Evolutionary conservation across 768 basidiomycete genomes (phyloP), one percentile per base, ranked within the genome.

Genomic region (Sutorius australiensis): DNA sequence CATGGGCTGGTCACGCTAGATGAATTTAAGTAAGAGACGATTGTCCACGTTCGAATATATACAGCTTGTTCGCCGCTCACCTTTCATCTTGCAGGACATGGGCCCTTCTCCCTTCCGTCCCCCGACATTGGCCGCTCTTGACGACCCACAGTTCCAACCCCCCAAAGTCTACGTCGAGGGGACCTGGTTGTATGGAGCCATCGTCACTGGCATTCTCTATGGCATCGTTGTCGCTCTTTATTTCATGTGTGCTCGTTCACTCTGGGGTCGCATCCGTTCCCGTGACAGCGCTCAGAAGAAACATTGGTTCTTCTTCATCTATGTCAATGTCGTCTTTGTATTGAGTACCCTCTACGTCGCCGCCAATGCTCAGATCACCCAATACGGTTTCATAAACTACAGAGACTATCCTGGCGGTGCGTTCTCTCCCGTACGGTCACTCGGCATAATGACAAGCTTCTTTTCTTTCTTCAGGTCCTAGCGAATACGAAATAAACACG

Each of bases 371-470:
- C 46, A 56, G 11, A 66, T 67, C 38, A 69, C 64, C 39, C 65
- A 71, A 24, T 40, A 67, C 8, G 65, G 59, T 13, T 69, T 71
- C 53, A 62, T 69, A 47, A 58, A 65, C 27, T 17, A 71, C 31
- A 67, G 69, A 27, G 50, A 71, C 24, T 71, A 66, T 38, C 67
- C 69, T 1, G 69, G 65, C 19, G 68, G 67, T 68, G 17, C 41
- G 60, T 52, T 12, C 12, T 17, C 8, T 33, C 10, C 17, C 34
- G 7, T 36, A 30, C 21, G 24, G 24, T 27, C 41, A 3, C n/a
- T 33, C 5, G 34, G 16, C 27, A 33, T 12, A 5, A 17, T 19
- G 7, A 5, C 13, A 24, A 24, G 10, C 30, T 14, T 21, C 1
- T 13, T 9, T 24, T 31, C 21, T 28, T 30, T 30, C 19, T 19